Evolutionary conservation across 23 red algal genomes (phyloP).

Genomic region (Agarophyton chilense): DNA sequence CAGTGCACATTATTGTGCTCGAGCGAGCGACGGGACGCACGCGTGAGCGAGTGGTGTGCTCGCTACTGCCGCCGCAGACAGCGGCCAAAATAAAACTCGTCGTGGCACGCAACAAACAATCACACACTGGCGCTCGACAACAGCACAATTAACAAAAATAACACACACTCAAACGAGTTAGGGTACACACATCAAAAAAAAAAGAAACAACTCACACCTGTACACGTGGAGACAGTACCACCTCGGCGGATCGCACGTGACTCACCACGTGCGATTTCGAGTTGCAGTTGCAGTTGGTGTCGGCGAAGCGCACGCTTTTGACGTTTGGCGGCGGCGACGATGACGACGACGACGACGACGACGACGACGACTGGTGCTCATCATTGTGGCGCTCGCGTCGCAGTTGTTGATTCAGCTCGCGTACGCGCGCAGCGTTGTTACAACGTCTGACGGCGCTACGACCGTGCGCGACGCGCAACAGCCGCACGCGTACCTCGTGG

Average conservation of each 20-base stretch:
- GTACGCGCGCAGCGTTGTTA: background rate
- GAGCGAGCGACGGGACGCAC: background rate
- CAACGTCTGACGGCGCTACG: background rate
- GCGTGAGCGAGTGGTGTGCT: background rate
- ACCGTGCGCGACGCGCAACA: background rate
- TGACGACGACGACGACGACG: background rate
- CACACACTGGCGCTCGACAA: background rate
- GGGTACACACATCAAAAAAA: too few relatives aligned
- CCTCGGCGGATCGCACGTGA: background rate
- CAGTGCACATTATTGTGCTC: background rate
- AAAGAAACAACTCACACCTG: too few relatives aligned
- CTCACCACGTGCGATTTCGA: background rate
- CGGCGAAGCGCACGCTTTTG: conserved; percentile 23
- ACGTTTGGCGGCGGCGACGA: background rate
- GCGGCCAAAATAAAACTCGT: background rate
- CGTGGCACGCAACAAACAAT: background rate
- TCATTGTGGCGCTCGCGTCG: background rate
- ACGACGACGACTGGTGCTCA: background rate
- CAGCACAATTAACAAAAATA: too few relatives aligned
- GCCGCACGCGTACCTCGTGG: background rate
- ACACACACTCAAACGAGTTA: too few relatives aligned
- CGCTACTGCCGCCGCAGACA: background rate
- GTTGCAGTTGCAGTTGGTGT: too few relatives aligned
- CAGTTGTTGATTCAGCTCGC: background rate
- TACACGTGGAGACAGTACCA: too few relatives aligned